Percentiles rank a stretch among this genome's conserved stretches.
Conservation (phyloP, 2,329 filamentous ascomycete species). For the Fusarium redolens region DNA sequence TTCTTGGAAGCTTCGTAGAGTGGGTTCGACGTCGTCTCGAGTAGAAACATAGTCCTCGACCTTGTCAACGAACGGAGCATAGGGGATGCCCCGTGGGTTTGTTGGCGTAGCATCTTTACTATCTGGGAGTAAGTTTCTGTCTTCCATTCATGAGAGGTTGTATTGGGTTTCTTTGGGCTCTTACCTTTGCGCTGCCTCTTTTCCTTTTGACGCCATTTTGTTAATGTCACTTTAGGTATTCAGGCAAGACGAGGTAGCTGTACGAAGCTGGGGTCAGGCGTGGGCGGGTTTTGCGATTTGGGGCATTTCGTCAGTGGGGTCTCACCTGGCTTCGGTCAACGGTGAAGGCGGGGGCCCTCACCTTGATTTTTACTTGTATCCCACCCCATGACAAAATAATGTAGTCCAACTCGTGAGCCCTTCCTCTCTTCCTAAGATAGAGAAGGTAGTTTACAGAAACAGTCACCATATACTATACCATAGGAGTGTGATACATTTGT, state of each 20-base stretch:
- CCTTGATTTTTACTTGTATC: neutral
- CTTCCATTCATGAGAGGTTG: neutral
- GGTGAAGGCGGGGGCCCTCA: conserved; percentile 44
- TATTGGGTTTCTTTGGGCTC: neutral
- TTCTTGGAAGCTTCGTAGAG: conserved; percentile 86
- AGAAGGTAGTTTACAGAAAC: neutral
- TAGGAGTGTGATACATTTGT: neutral
- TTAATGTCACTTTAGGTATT: conserved; percentile 34
- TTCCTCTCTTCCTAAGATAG: neutral
- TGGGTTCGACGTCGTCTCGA: conserved; percentile 81
- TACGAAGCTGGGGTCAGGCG: conserved; percentile 40
- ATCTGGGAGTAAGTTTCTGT: conserved; percentile 37
- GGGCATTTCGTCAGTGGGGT: conserved; percentile 48
- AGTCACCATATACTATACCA: neutral
- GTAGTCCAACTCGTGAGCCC: neutral
- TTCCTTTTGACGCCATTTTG: conserved; percentile 57
- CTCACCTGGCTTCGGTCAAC: conserved; percentile 45
- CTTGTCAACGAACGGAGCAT: conserved; percentile 86
- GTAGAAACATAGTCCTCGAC: conserved; percentile 89
- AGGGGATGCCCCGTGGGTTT: conserved; percentile 86
- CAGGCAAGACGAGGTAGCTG: conserved; percentile 32
- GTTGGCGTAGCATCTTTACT: conserved; percentile 66
- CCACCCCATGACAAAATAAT: neutral
- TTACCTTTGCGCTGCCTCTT: conserved; percentile 52
- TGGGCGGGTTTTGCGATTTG: conserved; percentile 45